Base-by-base conservation (phyloP, 129 eudicot genomes). In the Flaveria sonorensis region DNA sequence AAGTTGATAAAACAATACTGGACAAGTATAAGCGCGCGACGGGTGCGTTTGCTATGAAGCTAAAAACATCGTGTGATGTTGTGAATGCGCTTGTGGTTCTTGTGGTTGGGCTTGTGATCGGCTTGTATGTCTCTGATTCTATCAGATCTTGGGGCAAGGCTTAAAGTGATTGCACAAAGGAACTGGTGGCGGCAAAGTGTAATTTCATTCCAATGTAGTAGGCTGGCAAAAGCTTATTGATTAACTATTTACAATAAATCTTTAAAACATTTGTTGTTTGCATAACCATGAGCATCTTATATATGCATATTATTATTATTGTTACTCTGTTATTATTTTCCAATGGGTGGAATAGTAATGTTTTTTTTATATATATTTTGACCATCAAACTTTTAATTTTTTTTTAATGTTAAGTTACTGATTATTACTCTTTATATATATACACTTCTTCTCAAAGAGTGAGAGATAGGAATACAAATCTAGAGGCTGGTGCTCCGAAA, bases 1-100 rank as follows among this genome's bases (percentile, higher is more conserved):
- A 72, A 42, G 76, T 14, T 26, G 84, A 61, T 19, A 75, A 23
- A 30, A 56, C 79, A 16, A 77, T 75, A 6, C 10, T 71, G 5
- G 86, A 82, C 2, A 73, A 55, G 45, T 68, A 81, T 24, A 79
- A 64, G 78, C 64, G 19, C 2, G 72, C 82, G 10, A 86, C 61
- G 21, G 79, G 40, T 57, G 76, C 71, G 59, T 73, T 81, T 57
- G 79, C 74, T 7, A 64, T 63, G 36, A 84, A 64, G 76, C 68
- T 89, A 84, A 89, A 86, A 84, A 82, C 65, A 51, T 77, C 76
- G 7, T 79, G 79, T 67, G 72, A 79, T 77, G 71, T 51, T 79
- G 75, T 87, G 76, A 79, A 61, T 30, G 9, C 74, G 69, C 59
- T 82, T 28, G 65, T 82, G 74, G 62, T 79, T 67, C 68, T 79